phyloP scores from a whole-genome alignment of 805 yeast species.

The Kodamaea lidongshanica region DNA sequence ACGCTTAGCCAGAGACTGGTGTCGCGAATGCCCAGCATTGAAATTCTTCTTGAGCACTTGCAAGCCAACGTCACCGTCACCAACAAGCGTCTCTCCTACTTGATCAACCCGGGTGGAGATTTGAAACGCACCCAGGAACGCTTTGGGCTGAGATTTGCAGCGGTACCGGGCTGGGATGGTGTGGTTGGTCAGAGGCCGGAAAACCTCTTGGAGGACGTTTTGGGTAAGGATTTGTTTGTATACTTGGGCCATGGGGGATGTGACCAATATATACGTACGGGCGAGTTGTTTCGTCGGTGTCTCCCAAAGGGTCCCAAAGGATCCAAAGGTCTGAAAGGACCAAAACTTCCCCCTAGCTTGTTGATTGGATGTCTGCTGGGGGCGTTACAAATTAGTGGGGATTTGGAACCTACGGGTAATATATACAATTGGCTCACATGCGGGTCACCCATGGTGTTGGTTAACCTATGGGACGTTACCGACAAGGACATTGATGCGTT shows the following conservation, averaged over 20 bases:
- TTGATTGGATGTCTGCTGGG: slow-evolving; percentile 93
- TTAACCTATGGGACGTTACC: slow-evolving; percentile 94
- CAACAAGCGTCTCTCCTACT: slow-evolving; percentile 33
- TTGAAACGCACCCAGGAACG: slow-evolving; percentile 57
- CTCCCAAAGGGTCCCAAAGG: slow-evolving; percentile 26
- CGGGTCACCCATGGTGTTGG: slow-evolving; percentile 78
- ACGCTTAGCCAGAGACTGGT: slow-evolving; percentile 50
- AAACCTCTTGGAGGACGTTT: slow-evolving; percentile 30
- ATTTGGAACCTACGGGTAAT: slow-evolving; percentile 70
- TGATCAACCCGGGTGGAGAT: slow-evolving; percentile 82
- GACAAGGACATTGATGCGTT: slow-evolving; percentile 90
- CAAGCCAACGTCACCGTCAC: slow-evolving; percentile 1
- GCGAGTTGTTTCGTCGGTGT: slow-evolving; percentile 34
- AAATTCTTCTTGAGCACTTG: slow-evolving; percentile 36
- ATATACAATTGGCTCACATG: slow-evolving; percentile 69
- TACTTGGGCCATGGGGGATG: slow-evolving; percentile 97
- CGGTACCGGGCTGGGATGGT: slow-evolving; percentile 46
- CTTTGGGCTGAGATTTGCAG: slow-evolving; percentile 42
- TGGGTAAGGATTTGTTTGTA: slow-evolving; percentile 44
- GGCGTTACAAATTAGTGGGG: slow-evolving; percentile 48
- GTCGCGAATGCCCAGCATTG: slow-evolving; percentile 67
- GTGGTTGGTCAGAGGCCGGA: slow-evolving; percentile 48
- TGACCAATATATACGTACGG: slow-evolving; percentile 65
- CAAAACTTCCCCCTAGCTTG: slow-evolving; percentile 51
- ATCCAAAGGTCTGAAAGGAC: no score